These are phyloP conservation scores for Paraphysoderma sedebokerense DNA, from an alignment of 371 early-diverging fungal genomes.

Conservation along the genomic window DNA sequence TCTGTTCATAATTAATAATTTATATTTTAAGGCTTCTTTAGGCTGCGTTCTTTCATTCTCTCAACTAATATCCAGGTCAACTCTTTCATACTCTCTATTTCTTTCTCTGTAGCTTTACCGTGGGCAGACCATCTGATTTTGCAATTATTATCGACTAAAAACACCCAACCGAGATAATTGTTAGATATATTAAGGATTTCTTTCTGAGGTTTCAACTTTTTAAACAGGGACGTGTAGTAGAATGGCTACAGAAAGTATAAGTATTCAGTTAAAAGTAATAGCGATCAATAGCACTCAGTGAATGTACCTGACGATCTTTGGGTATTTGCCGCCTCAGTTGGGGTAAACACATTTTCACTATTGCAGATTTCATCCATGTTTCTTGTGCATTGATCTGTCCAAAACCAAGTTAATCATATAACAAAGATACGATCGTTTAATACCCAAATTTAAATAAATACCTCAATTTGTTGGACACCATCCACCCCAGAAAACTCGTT, in stretches of 20 bases:
- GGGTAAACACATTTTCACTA: slow-evolving; percentile 41
- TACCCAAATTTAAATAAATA: too few species aligned
- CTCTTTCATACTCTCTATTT: too few species aligned
- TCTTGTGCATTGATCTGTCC: slow-evolving; percentile 41
- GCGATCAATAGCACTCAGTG: background rate
- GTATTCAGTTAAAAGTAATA: background rate
- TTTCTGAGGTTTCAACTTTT: slow-evolving; percentile 34
- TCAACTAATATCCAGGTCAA: too few species aligned
- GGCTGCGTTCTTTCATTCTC: too few species aligned
- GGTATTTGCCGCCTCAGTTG: slow-evolving; percentile 36
- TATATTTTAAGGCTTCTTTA: too few species aligned
- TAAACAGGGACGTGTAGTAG: slow-evolving; percentile 38
- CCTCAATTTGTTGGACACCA: too few species aligned
- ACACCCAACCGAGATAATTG: slow-evolving; percentile 57
- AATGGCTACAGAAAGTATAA: background rate
- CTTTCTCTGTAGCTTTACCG: slow-evolving; percentile 45
- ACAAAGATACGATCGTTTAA: too few species aligned
- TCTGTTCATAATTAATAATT: too few species aligned
- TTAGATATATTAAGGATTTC: slow-evolving; percentile 49
- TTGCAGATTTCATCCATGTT: slow-evolving; percentile 36
- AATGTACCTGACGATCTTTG: slow-evolving; percentile 31
- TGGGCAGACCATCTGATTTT: slow-evolving; percentile 75
- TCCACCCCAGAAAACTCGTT: too few species aligned
- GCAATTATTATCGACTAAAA: slow-evolving; percentile 51
- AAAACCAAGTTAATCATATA: background rate